A percentile compares a stretch with the other conserved stretches of the same genome.
phyloP scores from a whole-genome alignment of 495 filamentous ascomycete species.

The Hypoxylon trugodes region DNA sequence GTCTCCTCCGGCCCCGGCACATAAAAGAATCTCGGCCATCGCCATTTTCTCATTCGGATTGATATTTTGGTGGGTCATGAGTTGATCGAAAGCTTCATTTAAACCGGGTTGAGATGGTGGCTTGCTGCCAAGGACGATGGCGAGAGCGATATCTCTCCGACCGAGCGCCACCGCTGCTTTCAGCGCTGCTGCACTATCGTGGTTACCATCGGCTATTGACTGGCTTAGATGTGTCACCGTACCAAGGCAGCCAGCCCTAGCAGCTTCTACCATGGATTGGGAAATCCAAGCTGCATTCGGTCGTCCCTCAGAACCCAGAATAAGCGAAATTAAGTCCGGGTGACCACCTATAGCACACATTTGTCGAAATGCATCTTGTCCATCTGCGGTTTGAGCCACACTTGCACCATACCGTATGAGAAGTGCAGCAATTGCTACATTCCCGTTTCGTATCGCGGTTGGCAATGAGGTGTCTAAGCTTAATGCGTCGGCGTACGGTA shows the following conservation, averaged over 20 bases:
- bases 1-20: slow-evolving; percentile 55
- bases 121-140: slow-evolving; percentile 53
- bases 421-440: slow-evolving; percentile 47
- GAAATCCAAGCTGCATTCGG: slow-evolving; percentile 47
- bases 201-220: slow-evolving; percentile 53
- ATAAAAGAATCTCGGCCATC: slow-evolving; percentile 55
- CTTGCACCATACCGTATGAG: slow-evolving; percentile 55
- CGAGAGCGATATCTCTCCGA: slow-evolving; percentile 54
- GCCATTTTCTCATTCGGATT: slow-evolving; percentile 53
- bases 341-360: slow-evolving; percentile 50
- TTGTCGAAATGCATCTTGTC: slow-evolving; percentile 55
- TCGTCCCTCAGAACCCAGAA: slow-evolving; percentile 54
- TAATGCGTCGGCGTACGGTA: slow-evolving; percentile 51
- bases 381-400: slow-evolving; percentile 47
- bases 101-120: slow-evolving; percentile 50
- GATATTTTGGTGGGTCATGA: slow-evolving; percentile 51
- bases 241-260: slow-evolving; percentile 50
- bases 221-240: slow-evolving; percentile 56
- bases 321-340: slow-evolving; percentile 50
- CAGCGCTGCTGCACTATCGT: slow-evolving; percentile 54
- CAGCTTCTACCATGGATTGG: slow-evolving; percentile 56
- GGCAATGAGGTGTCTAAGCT: slow-evolving; percentile 52
- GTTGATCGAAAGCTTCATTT: slow-evolving; percentile 49
- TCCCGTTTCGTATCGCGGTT: slow-evolving; percentile 49
- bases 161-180: slow-evolving; percentile 51